Evolutionary conservation across 192 early-diverging fungal species (phyloP), one percentile per base, ranked within the genome.

Genomic region (Backusella parvicylindrica): DNA sequence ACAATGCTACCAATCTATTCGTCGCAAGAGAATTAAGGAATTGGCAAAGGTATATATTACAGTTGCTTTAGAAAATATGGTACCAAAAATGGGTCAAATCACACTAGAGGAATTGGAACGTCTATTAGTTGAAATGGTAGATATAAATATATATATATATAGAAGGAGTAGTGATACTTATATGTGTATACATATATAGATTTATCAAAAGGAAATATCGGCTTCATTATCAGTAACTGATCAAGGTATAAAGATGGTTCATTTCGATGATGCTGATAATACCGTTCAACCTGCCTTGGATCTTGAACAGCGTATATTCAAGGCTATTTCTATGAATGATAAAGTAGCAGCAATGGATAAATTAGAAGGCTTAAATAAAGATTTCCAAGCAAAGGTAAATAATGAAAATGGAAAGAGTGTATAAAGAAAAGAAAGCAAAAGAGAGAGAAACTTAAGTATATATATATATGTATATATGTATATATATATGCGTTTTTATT

Each of bases 31-130:
- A 37, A 91, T 95, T 47, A 90, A 92, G 72, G 83, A 89, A 49
- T 79, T 95, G 68, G 94, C 94, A 1, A 80, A 92, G 66, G 93
- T 93, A 13, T 93, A 95, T 68, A 67, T 94, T 37, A 95, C 92
- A 21, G 80, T 95, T n/a, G 89, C 86, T 6, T 75, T 96, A 36
- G 64, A 74, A 28, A 91, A 94, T 68, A 94, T 96, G 75, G 89
- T 89, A 6, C 82, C 87, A 40, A 37, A 86, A 18, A 83, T 91
- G 43, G 85, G 84, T 7, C 56, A 56, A 5, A 70, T 81, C 21
- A 82, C 80, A 5, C 68, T 73, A 21, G 69, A 74, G n/a, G 77
- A 86, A 47, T 88, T 89, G 7, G 90, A 91, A 49, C 72, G 72
- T 16, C 79, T 83, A 26, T 68, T 95, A 36, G 76, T 92, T 12